Base-by-base conservation (phyloP, 2,329 filamentous ascomycete species). In the Calycina herbarum region DNA sequence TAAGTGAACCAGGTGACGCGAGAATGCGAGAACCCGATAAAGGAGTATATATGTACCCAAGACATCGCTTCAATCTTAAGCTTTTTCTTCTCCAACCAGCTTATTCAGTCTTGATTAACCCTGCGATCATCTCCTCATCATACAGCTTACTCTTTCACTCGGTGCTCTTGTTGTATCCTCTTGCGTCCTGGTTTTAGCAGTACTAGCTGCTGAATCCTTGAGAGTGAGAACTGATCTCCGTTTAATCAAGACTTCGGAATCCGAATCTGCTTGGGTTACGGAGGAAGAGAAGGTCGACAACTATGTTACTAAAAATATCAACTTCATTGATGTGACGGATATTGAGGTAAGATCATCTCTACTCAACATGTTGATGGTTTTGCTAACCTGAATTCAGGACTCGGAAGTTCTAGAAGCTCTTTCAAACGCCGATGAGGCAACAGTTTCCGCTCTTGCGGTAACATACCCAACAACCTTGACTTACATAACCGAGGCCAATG, bases 241-340 rank as follows among this genome's bases (percentile, higher is more conserved):
- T n/a, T 59, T 67, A 20, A 65, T 69, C 57, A 66, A 69, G 56
- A 67, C 63, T 6, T 65, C 63, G 33, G 61, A 67, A 57, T 11
- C 56, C 31, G 64, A 67, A 61, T 38, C 61, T 48, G 59, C 20
- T 42, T 67, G 64, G 64, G 61, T 68, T 4, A 65, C 65, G 27
- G 65, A 68, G 38, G 67, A 68, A 13, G 54, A 68, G 29, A 68
- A 68, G 58, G 61, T 66, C 35, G 57, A 54, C 24, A 24, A 67
- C n/a, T 67, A 66, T 54, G 61, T 65, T 15, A 40, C 66, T 1
- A 68, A 68, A 62, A 65, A 64, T 24, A 64, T 66, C 35, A 59
- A 64, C 10, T 67, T 69, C 59, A 64, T 69, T 57, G 67, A 69
- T 57, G 61, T 67, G 51, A 69, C 67, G 2, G 63, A 67, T 51